phyloP scores from a whole-genome alignment of 139 green algal species.

The Closterium sp. region DNA sequence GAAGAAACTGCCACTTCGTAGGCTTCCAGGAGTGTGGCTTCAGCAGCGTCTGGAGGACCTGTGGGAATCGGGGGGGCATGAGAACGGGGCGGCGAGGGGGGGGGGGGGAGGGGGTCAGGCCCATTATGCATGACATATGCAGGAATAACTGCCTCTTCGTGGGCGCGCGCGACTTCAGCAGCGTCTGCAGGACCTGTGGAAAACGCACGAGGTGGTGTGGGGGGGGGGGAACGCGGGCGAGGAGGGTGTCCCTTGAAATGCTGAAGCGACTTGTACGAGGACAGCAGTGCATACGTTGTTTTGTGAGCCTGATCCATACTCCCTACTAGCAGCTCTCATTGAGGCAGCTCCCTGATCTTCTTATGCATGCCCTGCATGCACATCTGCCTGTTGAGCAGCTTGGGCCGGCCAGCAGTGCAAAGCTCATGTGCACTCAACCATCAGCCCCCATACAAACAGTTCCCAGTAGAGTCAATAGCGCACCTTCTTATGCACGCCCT shows the following conservation, averaged over 20 bases:
- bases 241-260: no score
- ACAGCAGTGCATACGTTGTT: no score
- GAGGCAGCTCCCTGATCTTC: slow-evolving; percentile 55
- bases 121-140: slow-evolving; percentile 76
- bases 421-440: slow-evolving; percentile 31
- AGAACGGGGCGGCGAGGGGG: background rate
- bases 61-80: background rate
- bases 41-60: background rate
- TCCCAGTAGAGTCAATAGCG: no score
- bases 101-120: slow-evolving; percentile 57
- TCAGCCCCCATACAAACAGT: background rate
- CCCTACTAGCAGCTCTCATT: background rate
- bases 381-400: slow-evolving; percentile 24
- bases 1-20: no score
- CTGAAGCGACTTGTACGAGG: no score
- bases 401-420: background rate
- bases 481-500: slow-evolving; percentile 83
- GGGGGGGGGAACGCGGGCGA: background rate
- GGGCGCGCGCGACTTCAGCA: slow-evolving; percentile 57
- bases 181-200: slow-evolving; percentile 71
- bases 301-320: no score
- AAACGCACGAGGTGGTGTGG: background rate
- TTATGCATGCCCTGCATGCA: slow-evolving; percentile 78
- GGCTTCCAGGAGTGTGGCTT: background rate
- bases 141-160: slow-evolving; percentile 74